phyloP scores from a whole-genome alignment of 2,329 filamentous ascomycete species.

The Calycina marina region DNA sequence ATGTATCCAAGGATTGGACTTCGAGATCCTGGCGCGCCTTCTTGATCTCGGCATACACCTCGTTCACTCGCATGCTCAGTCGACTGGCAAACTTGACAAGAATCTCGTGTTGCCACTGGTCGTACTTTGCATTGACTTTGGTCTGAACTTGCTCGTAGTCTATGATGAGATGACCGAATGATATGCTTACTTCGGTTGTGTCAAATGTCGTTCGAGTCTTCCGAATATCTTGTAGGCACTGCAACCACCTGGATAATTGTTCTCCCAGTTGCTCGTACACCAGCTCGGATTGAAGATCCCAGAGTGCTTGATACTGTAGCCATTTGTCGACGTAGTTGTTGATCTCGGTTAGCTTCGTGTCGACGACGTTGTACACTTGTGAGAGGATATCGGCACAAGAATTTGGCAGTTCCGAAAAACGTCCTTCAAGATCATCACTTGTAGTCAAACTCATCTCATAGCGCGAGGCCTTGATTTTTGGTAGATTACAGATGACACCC shows the following conservation, averaged over 20 bases:
- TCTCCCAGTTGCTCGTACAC: conserved; percentile 88
- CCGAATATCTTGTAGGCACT: conserved; percentile 90
- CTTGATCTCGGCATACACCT: conserved; percentile 83
- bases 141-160: conserved; percentile 98
- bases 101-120: conserved; percentile 98
- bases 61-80: conserved; percentile 78
- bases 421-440: conserved; percentile 45
- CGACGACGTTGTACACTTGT: conserved; percentile 69
- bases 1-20: conserved; percentile 79
- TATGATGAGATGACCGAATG: conserved; percentile 87
- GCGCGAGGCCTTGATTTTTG: conserved; percentile 85
- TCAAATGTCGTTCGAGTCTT: conserved; percentile 95
- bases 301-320: conserved; percentile 96
- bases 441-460: conserved; percentile 81
- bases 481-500: conserved; percentile 78
- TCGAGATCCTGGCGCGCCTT: conserved; percentile 84
- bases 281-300: conserved; percentile 92
- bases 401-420: conserved; percentile 74
- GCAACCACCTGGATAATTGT: conserved; percentile 82
- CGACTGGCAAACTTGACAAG: conserved; percentile 83
- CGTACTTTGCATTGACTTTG: conserved; percentile 97
- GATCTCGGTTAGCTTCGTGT: conserved; percentile 68
- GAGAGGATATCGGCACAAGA: conserved; percentile 68
- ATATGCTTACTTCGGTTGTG: conserved; percentile 82
- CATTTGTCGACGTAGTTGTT: conserved; percentile 88